Base-by-base conservation (phyloP, 208 protist species). In the Acanthamoeba healyi region DNA sequence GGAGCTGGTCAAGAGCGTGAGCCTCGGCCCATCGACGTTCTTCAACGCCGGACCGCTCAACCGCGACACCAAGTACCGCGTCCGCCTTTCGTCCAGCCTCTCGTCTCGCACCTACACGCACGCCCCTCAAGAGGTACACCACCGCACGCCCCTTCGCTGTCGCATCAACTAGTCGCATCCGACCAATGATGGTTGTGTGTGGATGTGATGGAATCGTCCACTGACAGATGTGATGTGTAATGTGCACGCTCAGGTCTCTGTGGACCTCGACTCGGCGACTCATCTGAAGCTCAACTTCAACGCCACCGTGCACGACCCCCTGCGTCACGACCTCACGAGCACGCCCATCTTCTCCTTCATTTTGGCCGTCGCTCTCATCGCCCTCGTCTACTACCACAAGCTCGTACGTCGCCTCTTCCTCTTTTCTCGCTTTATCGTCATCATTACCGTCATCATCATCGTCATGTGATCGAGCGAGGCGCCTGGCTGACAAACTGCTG, bases 291-390 rank as follows among this genome's bases (percentile, higher is more conserved):
- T 91, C 84, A 72, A 61, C 54, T 91, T 91, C 58, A 91, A 14
- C n/a, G 84, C 84, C n/a, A 67, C 54, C 22, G 26, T 49, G 14
- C 42, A 70, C 58, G 36, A 61, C 46, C 42, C 42, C 36, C 34
- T 42, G 36, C 54, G 38, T 17, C 54, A 91, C 54, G 54, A 72
- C 10, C 32, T 91, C 22, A 91, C 54, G 22, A 40, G 58, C 54
- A 51, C 84, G 22, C 56, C 84, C 46, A 19, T 70, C 38, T 91
- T 72, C 84, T 91, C 56, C 38, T 46, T 91, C 84, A 42, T 91
- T 5, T 61, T 91, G 29, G 51, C 38, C 38, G 32, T 46, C 7
- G 34, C 38, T 38, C 84, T 91, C 15, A 24, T 67, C 54, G 2
- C 84, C 44, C 77, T 86, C 40, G 77, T 56, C 32, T 46, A 61